These are phyloP conservation scores for Deinandra increscens DNA, from an alignment of 129 eudicot species.

Conservation along the genomic window DNA sequence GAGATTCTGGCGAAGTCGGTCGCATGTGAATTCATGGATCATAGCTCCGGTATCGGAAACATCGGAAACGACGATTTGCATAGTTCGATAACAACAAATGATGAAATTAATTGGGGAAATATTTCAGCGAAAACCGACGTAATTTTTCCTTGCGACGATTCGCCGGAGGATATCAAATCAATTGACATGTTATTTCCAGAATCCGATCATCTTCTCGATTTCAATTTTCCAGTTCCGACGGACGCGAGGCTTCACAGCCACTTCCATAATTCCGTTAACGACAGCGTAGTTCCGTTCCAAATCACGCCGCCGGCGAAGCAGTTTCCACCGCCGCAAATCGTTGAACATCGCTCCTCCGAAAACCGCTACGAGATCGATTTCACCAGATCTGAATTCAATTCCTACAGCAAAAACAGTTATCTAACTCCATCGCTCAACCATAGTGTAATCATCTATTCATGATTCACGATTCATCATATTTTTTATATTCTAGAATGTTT, in stretches of 20 bases:
- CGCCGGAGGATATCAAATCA: slow-evolving; percentile 52
- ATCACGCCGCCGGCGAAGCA: slow-evolving; percentile 19
- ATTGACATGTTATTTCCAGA: slow-evolving; percentile 48
- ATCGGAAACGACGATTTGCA: slow-evolving; percentile 20
- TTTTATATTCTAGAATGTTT: slow-evolving; percentile 1
- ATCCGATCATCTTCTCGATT: slow-evolving; percentile 51
- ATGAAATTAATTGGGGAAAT: slow-evolving; percentile 27
- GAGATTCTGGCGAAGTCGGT: slow-evolving; percentile 26
- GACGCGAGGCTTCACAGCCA: slow-evolving; percentile 28
- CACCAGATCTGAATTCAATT: slow-evolving; percentile 48
- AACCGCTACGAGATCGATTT: slow-evolving; percentile 68
- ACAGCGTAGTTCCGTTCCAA: slow-evolving; percentile 78
- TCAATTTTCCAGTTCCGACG: slow-evolving; percentile 43
- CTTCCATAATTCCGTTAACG: slow-evolving; percentile 35
- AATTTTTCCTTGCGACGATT: slow-evolving; percentile 22
- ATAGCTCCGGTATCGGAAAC: slow-evolving; percentile 11
- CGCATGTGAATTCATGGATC: slow-evolving; percentile 10
- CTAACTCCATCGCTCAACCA: slow-evolving; percentile 50
- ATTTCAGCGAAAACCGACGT: slow-evolving; percentile 9
- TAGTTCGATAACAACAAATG: slow-evolving; percentile 28
- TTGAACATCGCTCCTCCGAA: slow-evolving; percentile 33
- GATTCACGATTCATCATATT: no score
- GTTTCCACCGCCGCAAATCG: slow-evolving; percentile 4
- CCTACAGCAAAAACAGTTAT: slow-evolving; percentile 41
- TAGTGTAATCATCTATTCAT: slow-evolving; percentile 41